Conservation (phyloP, 2,329 filamentous ascomycete genomes). For the Cladophialophora chaetospira region DNA sequence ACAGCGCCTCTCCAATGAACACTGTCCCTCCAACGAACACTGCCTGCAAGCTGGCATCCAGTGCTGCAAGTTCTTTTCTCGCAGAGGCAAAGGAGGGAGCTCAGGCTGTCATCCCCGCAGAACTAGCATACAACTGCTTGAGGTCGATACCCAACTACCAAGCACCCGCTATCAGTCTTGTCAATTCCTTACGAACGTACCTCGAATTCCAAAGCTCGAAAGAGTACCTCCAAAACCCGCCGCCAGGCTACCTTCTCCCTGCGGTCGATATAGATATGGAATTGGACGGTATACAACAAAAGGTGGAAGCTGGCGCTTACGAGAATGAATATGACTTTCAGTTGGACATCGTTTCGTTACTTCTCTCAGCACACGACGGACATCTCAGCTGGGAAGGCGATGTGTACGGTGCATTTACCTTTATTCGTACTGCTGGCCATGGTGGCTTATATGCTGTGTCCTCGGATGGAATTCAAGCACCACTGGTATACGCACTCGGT, state of each 20-base stretch:
- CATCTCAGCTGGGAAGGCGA: conserved; percentile 46
- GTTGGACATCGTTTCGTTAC: conserved; percentile 55
- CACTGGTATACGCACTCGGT: conserved; percentile 50
- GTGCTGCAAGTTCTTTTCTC: conserved; percentile 11
- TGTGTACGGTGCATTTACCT: conserved; percentile 32
- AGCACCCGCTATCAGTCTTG: conserved; percentile 20
- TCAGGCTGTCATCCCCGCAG: conserved; percentile 9
- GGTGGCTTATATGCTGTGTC: conserved; percentile 20
- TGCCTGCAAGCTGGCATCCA: conserved; percentile 20
- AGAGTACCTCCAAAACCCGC: conserved; percentile 55
- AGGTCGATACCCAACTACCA: conserved; percentile 24
- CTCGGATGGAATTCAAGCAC: conserved; percentile 17
- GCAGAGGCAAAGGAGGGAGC: not conserved
- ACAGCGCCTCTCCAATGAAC: no score
- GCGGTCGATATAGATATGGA: conserved; percentile 45
- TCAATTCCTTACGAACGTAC: conserved; percentile 27
- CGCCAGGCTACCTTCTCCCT: conserved; percentile 53
- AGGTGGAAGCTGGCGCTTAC: conserved; percentile 47
- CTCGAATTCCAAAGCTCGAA: conserved; percentile 54
- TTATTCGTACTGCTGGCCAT: conserved; percentile 26
- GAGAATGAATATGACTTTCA: conserved; percentile 59
- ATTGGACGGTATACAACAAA: conserved; percentile 50
- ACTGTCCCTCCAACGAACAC: conserved; percentile 12
- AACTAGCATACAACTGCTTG: conserved; percentile 29
- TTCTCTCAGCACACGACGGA: conserved; percentile 63